These are phyloP conservation scores for Chytriomyces sp. DNA, from an alignment of 192 early-diverging fungal species.

Conservation along the genomic window DNA sequence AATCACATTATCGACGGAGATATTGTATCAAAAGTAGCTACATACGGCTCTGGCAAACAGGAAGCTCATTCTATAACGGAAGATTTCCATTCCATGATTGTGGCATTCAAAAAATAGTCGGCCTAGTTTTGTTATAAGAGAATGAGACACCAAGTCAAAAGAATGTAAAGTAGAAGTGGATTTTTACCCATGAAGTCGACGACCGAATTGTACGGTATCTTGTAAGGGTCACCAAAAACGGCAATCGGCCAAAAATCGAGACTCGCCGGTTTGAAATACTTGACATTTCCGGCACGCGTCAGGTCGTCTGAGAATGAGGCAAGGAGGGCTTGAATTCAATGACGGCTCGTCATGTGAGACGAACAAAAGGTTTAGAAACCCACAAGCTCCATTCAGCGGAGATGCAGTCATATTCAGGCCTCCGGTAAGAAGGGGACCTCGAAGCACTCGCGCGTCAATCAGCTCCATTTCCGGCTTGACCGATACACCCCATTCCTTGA, in stretches of 20 bases:
- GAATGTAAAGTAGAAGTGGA: too few species aligned
- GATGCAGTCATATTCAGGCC: background rate
- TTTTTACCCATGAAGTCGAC: background rate
- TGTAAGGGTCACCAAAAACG: constrained; percentile 20
- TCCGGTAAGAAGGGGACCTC: constrained; percentile 27
- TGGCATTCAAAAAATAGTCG: constrained; percentile 17
- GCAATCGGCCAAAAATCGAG: constrained; percentile 25
- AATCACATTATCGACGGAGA: background rate
- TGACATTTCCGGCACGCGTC: constrained; percentile 1
- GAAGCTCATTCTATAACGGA: constrained; percentile 74
- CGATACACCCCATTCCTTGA: constrained; percentile 36
- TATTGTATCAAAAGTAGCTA: background rate
- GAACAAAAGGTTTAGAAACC: background rate
- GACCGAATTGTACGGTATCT: constrained; percentile 11
- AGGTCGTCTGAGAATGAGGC: background rate
- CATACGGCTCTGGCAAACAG: constrained; percentile 65
- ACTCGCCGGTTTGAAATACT: constrained; percentile 18
- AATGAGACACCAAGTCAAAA: too few species aligned
- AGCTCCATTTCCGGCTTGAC: constrained; percentile 40
- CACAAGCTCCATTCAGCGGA: constrained; percentile 17
- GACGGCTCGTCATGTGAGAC: background rate
- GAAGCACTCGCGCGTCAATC: constrained; percentile 37
- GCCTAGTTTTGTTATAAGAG: too few species aligned
- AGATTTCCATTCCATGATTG: constrained; percentile 13
- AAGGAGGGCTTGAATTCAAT: too few species aligned